Evolutionary conservation across 2,329 filamentous ascomycete species (phyloP).

Genomic region (Aspergillus sp.): DNA sequence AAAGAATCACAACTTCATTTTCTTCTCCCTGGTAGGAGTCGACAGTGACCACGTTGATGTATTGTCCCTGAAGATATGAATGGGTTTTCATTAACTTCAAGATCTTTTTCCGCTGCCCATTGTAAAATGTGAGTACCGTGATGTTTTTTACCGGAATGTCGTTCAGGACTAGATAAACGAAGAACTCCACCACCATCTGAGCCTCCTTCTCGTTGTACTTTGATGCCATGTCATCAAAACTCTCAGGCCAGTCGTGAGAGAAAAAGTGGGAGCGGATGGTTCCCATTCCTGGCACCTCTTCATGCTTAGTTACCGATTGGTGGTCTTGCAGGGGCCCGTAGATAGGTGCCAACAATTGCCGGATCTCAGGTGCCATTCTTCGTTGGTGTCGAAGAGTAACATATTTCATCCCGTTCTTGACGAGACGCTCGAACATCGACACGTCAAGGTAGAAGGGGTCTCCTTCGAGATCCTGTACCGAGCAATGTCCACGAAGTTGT

Average conservation of each 20-base stretch:
- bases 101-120: slow-evolving; percentile 72
- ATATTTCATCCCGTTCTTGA: slow-evolving; percentile 65
- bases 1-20: slow-evolving; percentile 79
- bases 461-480: slow-evolving; percentile 58
- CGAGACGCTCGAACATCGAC: slow-evolving; percentile 77
- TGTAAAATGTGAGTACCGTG: slow-evolving; percentile 85
- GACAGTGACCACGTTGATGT: slow-evolving; percentile 71
- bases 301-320: slow-evolving; percentile 53
- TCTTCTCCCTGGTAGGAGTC: slow-evolving; percentile 92
- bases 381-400: slow-evolving; percentile 68
- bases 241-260: slow-evolving; percentile 65
- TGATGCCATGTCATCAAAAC: slow-evolving; percentile 62
- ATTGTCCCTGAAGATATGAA: slow-evolving; percentile 44
- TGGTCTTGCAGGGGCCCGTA: slow-evolving; percentile 62
- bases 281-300: slow-evolving; percentile 63
- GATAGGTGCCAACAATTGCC: slow-evolving; percentile 61
- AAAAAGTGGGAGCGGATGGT: slow-evolving; percentile 62
- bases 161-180: slow-evolving; percentile 70
- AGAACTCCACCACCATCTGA: slow-evolving; percentile 71
- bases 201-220: slow-evolving; percentile 71
- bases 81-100: slow-evolving; percentile 46
- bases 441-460: slow-evolving; percentile 67
- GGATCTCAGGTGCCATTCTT: slow-evolving; percentile 69
- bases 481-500: slow-evolving; percentile 69
- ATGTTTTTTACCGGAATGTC: slow-evolving; percentile 62